Conservation (phyloP, 2,329 filamentous ascomycete genomes). For the Fusarium liriodendri region DNA sequence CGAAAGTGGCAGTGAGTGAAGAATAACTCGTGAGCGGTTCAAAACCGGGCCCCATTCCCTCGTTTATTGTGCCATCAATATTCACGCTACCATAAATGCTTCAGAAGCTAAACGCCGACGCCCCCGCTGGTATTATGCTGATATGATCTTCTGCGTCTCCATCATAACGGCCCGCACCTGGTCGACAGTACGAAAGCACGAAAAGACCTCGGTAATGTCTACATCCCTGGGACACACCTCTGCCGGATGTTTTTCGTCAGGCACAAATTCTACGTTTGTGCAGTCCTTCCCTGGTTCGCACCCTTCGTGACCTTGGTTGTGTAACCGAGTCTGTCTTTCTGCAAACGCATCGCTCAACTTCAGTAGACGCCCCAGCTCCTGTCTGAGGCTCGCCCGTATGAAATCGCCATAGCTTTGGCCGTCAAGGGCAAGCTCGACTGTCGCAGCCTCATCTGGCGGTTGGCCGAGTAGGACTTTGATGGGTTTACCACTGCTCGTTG, state of each 20-base stretch:
- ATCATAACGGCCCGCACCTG: slow-evolving; percentile 15
- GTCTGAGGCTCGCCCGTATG: neutral
- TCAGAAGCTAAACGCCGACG: neutral
- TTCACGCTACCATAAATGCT: neutral
- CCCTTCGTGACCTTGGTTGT: slow-evolving; percentile 23
- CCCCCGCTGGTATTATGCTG: neutral
- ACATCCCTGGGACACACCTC: slow-evolving; percentile 28
- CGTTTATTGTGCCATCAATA: neutral
- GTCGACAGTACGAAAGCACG: slow-evolving; percentile 23
- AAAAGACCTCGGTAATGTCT: slow-evolving; percentile 25
- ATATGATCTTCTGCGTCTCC: neutral
- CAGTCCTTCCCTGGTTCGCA: slow-evolving; percentile 27
- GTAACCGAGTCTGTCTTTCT: slow-evolving; percentile 20
- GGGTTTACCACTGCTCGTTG: neutral
- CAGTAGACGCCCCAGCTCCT: slow-evolving; percentile 14
- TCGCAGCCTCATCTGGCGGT: neutral
- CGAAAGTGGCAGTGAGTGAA: neutral
- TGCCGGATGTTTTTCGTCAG: slow-evolving; percentile 14
- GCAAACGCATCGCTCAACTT: slow-evolving; percentile 14
- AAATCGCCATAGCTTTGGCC: neutral
- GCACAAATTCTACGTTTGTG: slow-evolving; percentile 11
- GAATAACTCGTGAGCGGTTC: neutral
- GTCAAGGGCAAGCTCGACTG: neutral
- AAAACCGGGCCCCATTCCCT: neutral
- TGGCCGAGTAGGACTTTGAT: neutral